These are phyloP conservation scores for Psilocybe subaeruginosa DNA, from an alignment of 768 basidiomycete species.

Conservation along the genomic window DNA sequence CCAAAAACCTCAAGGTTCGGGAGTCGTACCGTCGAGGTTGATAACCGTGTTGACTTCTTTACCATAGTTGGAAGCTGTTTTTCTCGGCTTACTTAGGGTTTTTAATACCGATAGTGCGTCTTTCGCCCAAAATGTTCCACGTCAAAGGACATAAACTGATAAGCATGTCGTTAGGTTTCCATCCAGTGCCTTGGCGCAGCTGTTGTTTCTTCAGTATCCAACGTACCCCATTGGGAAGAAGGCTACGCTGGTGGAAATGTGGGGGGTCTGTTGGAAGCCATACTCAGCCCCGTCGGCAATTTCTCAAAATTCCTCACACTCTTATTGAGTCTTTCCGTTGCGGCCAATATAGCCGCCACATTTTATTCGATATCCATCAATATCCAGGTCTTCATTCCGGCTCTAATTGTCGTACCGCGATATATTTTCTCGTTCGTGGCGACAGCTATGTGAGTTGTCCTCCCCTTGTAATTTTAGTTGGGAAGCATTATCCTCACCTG, in stretches of 20 bases:
- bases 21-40: not conserved
- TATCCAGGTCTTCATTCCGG: slow-evolving; percentile 70
- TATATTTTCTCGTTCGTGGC: slow-evolving; percentile 77
- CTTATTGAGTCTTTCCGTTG: slow-evolving; percentile 79
- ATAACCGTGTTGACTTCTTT: not conserved
- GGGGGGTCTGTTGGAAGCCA: slow-evolving; percentile 72
- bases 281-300: slow-evolving; percentile 68
- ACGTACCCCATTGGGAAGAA: slow-evolving; percentile 61
- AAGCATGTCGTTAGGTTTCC: slow-evolving; percentile 38
- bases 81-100: slow-evolving; percentile 72
- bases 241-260: slow-evolving; percentile 62
- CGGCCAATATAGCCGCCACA: slow-evolving; percentile 80
- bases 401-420: slow-evolving; percentile 62
- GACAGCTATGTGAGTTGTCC: slow-evolving; percentile 62
- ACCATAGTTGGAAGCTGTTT: slow-evolving; percentile 62
- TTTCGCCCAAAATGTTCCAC: no score
- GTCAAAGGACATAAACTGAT: not conserved
- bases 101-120: slow-evolving; percentile 54
- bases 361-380: slow-evolving; percentile 82
- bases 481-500: not conserved
- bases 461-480: slow-evolving; percentile 1
- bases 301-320: slow-evolving; percentile 85
- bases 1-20: slow-evolving; percentile 58
- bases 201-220: slow-evolving; percentile 55
- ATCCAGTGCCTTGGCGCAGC: slow-evolving; percentile 62